These are phyloP conservation scores for Phytopythium chamaehyphon DNA, from an alignment of 352 stramenopile species.

Conservation along the genomic window DNA sequence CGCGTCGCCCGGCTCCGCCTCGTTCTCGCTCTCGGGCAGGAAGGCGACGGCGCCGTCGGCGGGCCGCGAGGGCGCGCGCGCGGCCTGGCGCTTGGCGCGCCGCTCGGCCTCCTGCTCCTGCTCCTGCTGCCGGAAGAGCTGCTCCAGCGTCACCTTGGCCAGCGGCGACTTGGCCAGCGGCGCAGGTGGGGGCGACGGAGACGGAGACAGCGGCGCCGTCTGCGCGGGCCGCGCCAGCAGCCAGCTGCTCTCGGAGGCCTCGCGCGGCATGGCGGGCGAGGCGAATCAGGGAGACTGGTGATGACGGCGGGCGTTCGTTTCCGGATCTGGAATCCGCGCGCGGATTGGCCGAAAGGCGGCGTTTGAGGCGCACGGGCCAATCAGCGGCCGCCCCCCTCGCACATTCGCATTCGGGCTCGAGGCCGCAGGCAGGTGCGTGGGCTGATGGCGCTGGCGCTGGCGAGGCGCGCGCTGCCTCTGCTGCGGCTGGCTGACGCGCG, in stretches of 20 bases:
- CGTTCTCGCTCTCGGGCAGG: no score
- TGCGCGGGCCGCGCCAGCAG: constrained; percentile 1
- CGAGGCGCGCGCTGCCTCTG: not conserved
- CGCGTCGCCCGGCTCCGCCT: constrained; percentile 19
- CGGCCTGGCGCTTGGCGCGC: constrained; percentile 2
- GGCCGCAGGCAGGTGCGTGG: no score
- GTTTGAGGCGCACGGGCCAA: no score
- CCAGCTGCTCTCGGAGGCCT: constrained; percentile 1
- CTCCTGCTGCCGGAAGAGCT: constrained; percentile 8
- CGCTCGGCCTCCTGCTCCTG: constrained; percentile 5
- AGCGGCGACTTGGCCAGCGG: constrained; percentile 2
- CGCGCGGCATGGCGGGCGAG: not conserved
- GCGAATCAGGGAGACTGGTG: no score
- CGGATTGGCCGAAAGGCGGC: no score
- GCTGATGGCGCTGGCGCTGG: no score
- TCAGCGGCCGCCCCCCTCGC: no score
- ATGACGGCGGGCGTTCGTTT: no score
- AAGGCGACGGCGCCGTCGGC: not conserved
- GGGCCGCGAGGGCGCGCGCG: not conserved
- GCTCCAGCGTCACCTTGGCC: constrained; percentile 7
- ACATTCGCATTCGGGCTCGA: no score
- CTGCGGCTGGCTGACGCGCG: not conserved
- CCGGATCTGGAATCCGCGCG: no score
- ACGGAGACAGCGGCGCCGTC: constrained; percentile 12
- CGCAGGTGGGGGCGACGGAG: constrained; percentile 7